A percentile compares a stretch with the other conserved stretches of the same genome.
These are phyloP conservation scores for Umbellularia californica DNA, from an alignment of 164 flowering plant genomes.

Conservation along the genomic window DNA sequence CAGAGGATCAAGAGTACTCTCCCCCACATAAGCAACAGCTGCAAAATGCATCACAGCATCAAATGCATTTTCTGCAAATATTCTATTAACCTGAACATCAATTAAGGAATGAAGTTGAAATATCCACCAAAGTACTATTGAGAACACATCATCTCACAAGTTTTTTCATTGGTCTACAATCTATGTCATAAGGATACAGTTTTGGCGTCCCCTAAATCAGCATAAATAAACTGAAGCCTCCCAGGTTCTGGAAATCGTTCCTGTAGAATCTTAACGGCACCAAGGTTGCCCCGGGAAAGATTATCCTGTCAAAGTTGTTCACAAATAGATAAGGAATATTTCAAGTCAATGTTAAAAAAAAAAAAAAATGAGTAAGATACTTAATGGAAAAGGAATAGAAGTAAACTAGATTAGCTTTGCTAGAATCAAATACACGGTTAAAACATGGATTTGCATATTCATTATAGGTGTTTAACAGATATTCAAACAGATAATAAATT, in stretches of 20 bases:
- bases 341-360: not conserved
- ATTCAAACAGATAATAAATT: too few species aligned
- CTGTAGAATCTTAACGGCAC: conserved; percentile 76
- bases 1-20: conserved; percentile 92
- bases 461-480: not conserved
- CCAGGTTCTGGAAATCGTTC: conserved; percentile 80
- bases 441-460: not conserved
- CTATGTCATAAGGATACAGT: conserved; percentile 53
- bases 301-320: conserved; percentile 54
- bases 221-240: conserved; percentile 87
- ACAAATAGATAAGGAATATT: not conserved
- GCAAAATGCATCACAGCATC: conserved; percentile 99
- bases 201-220: conserved; percentile 91
- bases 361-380: not conserved
- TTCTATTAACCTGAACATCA: conserved; percentile 59
- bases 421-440: not conserved
- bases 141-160: not conserved
- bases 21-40: conserved; percentile 99
- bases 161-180: not conserved
- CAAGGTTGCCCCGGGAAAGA: conserved; percentile 89
- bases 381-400: too few species aligned
- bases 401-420: not conserved
- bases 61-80: conserved; percentile 87
- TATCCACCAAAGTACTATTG: not conserved
- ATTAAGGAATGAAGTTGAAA: conserved; percentile 31